These are phyloP conservation scores for Taiwanofungus camphoratus DNA, from an alignment of 1,284 basidiomycete species.

Conservation along the genomic window DNA sequence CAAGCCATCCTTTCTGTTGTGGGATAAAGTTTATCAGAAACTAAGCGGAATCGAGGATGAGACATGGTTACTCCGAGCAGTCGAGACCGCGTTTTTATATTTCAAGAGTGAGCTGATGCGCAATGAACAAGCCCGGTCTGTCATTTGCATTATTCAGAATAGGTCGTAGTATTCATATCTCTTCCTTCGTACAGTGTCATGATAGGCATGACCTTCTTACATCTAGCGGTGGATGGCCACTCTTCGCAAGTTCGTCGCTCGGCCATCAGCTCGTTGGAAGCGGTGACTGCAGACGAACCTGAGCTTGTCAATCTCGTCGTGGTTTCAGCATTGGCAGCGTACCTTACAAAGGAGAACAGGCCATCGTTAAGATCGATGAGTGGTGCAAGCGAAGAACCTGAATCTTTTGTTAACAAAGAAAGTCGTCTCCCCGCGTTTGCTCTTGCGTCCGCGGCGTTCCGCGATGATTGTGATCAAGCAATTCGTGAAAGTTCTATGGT, in stretches of 20 bases:
- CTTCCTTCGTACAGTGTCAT: conserved; percentile 9
- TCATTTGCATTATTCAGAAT: conserved; percentile 6
- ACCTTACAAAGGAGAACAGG: conserved; percentile 30
- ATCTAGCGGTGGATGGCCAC: conserved; percentile 59
- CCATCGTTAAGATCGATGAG: conserved; percentile 11
- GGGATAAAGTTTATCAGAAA: conserved; percentile 84
- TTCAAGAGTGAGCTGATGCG: conserved; percentile 51
- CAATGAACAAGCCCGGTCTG: conserved; percentile 54
- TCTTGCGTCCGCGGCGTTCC: conserved; percentile 40
- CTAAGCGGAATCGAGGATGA: conserved; percentile 62
- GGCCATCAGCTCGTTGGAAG: conserved; percentile 40
- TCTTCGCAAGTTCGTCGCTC: conserved; percentile 48
- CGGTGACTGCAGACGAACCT: conserved; percentile 29
- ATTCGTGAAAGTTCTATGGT: conserved; percentile 42
- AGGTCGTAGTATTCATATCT: not conserved
- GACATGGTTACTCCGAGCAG: conserved; percentile 72
- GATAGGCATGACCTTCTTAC: conserved; percentile 61
- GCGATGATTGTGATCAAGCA: conserved; percentile 32
- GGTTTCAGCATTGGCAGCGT: conserved; percentile 47
- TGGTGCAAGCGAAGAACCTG: conserved; percentile 27
- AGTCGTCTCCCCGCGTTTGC: conserved; percentile 45
- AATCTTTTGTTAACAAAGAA: conserved; percentile 38
- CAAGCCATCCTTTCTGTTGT: conserved; percentile 83
- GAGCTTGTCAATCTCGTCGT: conserved; percentile 47
- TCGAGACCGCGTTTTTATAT: conserved; percentile 45